phyloP scores from a whole-genome alignment of 73 alveolate genomes.

The Paramecium tetraurelia region DNA sequence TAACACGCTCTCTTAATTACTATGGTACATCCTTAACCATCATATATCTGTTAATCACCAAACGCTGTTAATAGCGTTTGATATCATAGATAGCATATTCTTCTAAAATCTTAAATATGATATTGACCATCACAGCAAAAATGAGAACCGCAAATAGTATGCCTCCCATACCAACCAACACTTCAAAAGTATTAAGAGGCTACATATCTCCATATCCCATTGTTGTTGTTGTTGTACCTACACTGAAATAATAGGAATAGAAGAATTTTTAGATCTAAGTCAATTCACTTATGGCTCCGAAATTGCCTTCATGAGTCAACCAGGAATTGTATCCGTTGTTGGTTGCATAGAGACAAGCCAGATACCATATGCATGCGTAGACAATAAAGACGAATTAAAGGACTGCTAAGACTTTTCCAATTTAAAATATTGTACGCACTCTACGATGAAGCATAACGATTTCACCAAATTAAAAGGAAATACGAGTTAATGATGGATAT shows the following conservation, averaged over 20 bases:
- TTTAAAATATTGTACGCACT: background rate
- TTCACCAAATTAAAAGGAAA: background rate
- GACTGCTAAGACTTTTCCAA: background rate
- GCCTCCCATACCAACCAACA: background rate
- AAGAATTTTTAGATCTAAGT: background rate
- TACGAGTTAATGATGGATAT: background rate
- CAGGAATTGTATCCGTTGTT: background rate
- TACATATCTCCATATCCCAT: constrained; percentile 50
- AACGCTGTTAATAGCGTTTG: background rate
- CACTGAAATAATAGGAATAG: constrained; percentile 4
- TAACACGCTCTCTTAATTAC: background rate
- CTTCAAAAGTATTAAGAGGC: constrained; percentile 32
- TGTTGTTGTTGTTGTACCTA: constrained; percentile 26
- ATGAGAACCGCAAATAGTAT: background rate
- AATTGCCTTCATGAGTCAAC: constrained; percentile 18
- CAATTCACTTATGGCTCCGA: background rate
- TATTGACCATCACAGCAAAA: constrained; percentile 1
- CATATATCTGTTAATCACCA: constrained; percentile 13
- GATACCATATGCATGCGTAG: constrained; percentile 7
- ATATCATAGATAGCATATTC: background rate
- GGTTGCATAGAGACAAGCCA: background rate
- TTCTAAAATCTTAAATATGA: background rate
- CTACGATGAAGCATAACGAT: background rate
- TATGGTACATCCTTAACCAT: background rate
- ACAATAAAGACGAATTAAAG: background rate